A percentile compares a stretch with the other conserved stretches of the same genome.
phyloP scores from a whole-genome alignment of 768 basidiomycete species.

The Podaxis rugospora region DNA sequence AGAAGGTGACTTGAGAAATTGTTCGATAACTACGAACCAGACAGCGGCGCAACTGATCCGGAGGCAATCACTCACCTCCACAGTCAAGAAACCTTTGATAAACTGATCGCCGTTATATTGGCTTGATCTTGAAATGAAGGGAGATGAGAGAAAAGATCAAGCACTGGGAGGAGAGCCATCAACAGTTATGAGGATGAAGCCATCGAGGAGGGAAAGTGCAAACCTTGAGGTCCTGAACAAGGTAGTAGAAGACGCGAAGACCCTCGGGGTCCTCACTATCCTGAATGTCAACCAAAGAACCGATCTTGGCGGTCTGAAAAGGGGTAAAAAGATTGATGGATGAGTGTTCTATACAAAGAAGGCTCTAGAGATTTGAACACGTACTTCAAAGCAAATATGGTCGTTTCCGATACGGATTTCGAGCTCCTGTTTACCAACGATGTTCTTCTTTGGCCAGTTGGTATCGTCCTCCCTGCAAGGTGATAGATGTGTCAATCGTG shows the following conservation, averaged over 20 bases:
- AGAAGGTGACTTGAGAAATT: background rate
- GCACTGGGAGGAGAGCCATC: slow-evolving; percentile 50
- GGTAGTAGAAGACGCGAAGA: slow-evolving; percentile 95
- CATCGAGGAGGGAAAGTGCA: slow-evolving; percentile 14
- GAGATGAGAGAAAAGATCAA: slow-evolving; percentile 97
- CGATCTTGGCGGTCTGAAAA: slow-evolving; percentile 92
- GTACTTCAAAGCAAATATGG: slow-evolving; percentile 94
- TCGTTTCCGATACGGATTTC: slow-evolving; percentile 93
- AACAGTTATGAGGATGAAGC: background rate
- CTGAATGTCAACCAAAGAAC: slow-evolving; percentile 92
- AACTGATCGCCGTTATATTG: slow-evolving; percentile 51
- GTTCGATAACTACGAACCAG: slow-evolving; percentile 9
- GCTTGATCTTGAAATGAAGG: slow-evolving; percentile 99
- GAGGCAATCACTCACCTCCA: slow-evolving; percentile 13
- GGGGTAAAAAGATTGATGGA: background rate
- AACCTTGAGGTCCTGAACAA: slow-evolving; percentile 96
- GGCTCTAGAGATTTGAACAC: slow-evolving; percentile 16
- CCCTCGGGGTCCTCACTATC: slow-evolving; percentile 98
- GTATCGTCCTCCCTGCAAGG: slow-evolving; percentile 87
- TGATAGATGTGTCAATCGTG: background rate
- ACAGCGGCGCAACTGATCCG: slow-evolving; percentile 13
- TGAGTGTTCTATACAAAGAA: background rate
- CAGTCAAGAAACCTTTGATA: background rate
- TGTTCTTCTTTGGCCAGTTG: slow-evolving; percentile 99
- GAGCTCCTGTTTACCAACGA: slow-evolving; percentile 96